A percentile compares a stretch with the other conserved stretches of the same genome.
These are phyloP conservation scores for Mycena epipterygia DNA, from an alignment of 768 basidiomycete genomes.

Conservation along the genomic window DNA sequence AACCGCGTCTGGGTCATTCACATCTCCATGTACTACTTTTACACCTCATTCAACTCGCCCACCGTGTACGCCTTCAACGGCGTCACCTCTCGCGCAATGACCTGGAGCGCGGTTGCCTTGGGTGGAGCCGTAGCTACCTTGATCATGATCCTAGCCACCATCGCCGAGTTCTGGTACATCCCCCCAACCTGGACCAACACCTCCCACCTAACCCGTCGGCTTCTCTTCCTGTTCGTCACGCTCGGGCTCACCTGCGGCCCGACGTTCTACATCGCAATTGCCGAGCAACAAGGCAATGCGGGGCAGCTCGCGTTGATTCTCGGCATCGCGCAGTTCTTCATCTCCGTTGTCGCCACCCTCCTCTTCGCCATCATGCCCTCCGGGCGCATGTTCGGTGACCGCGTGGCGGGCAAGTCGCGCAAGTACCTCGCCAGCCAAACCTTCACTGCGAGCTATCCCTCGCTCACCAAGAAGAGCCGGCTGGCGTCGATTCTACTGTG, in stretches of 20 bases:
- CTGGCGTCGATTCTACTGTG: conserved; percentile 86
- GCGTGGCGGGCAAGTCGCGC: conserved; percentile 93
- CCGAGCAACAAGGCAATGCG: conserved; percentile 72
- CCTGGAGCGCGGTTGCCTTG: conserved; percentile 94
- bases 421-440: conserved; percentile 99
- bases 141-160: conserved; percentile 96
- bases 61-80: conserved; percentile 78
- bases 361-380: conserved; percentile 95
- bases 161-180: conserved; percentile 97
- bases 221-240: conserved; percentile 91
- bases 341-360: conserved; percentile 87
- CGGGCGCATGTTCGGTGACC: conserved; percentile 98
- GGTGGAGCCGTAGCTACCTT: conserved; percentile 96
- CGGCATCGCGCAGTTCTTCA: conserved; percentile 96
- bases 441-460: conserved; percentile 96
- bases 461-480: conserved; percentile 73
- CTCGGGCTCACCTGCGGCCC: conserved; percentile 93
- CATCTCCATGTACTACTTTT: conserved; percentile 94
- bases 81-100: conserved; percentile 79
- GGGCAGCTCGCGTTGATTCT: conserved; percentile 90
- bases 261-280: conserved; percentile 94
- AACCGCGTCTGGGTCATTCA: conserved; percentile 99
- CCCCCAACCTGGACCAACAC: conserved; percentile 99
- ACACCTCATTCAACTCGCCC: conserved; percentile 95
- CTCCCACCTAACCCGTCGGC: conserved; percentile 92